Base-by-base conservation (phyloP, 306 rosid genomes). In the Cyamopsis tetragonoloba region DNA sequence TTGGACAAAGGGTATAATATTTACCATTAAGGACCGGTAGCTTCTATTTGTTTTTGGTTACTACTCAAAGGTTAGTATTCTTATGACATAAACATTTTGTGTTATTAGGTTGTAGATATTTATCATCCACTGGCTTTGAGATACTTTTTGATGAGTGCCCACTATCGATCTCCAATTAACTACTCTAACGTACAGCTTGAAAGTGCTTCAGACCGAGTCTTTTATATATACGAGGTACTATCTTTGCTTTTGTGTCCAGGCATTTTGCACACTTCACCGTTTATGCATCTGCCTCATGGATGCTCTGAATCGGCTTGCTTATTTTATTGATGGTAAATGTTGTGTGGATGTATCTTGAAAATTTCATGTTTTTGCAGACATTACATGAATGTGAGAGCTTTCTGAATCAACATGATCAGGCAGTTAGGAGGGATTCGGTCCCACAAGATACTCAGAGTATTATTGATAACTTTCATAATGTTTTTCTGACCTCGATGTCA, bases 81-180 rank as follows among this genome's bases (percentile, higher is more conserved):
- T 68, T 35, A 56, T 73, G 34, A 60, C 5, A 14, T 70, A 43
- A 46, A 62, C 50, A n/a, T 79, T 18, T 59, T 55, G 46, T 66
- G 37, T 74, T 56, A 14, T 63, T 56, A 93, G 99, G 96, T 90
- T 77, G 69, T 90, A 72, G 99, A 90, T 43, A 65, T 83, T 61
- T 90, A 93, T 80, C 97, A 93, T 85, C 97, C 99, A 1, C 79
- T 93, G 72, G 96, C 97, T 67, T 77, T 93, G 88, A 84, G 97
- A 78, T 83, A 88, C 77, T 93, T 93, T 84, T 71, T 93, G 85
- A 80, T 93, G 89, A 88, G 85, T 14, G 89, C 99, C 14, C 99
- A 93, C 61, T 93, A 93, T 79, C 91, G 88, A 72, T 93, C 99
- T 69, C 92, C 99, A 28, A 68, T 93, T 79, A 90, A 93, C 83